Percentiles rank a stretch among this genome's conserved stretches.
phyloP scores from a whole-genome alignment of 2,329 filamentous ascomycete genomes.

The Parafenestella ontariensis region DNA sequence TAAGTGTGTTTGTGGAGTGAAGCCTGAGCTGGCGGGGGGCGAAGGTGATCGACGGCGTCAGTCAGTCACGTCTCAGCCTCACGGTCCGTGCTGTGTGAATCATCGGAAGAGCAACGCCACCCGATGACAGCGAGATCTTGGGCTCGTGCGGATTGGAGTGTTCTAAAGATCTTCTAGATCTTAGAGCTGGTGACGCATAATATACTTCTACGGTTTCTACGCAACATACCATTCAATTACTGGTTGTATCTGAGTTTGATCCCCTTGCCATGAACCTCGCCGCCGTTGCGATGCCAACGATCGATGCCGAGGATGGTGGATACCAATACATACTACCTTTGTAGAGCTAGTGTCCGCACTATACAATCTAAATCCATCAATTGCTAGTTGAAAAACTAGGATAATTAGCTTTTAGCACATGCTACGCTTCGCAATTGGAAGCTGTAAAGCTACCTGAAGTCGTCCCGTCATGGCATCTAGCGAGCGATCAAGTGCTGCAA shows the following conservation, averaged over 20 bases:
- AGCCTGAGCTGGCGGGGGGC: constrained; percentile 18
- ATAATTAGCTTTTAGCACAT: background rate
- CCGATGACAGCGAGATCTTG: background rate
- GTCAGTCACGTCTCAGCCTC: constrained; percentile 17
- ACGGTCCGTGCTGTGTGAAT: constrained; percentile 18
- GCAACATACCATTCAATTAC: background rate
- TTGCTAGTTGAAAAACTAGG: background rate
- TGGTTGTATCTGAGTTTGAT: background rate
- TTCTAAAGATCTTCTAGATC: background rate
- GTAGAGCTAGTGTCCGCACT: background rate
- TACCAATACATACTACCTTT: background rate
- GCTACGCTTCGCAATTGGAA: background rate
- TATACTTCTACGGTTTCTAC: too few relatives aligned
- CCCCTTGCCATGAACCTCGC: background rate
- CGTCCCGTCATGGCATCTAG: too few relatives aligned
- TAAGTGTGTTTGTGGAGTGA: constrained; percentile 12
- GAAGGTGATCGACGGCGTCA: constrained; percentile 13
- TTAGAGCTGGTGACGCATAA: background rate
- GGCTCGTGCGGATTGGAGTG: background rate
- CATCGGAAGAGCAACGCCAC: constrained; percentile 12
- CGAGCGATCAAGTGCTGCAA: background rate
- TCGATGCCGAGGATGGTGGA: background rate
- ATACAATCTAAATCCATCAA: background rate
- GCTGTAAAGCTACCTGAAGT: background rate
- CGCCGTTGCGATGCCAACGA: background rate